A percentile compares a stretch with the other conserved stretches of the same genome.
Conservation (phyloP, 805 yeast species). For the Candida coleopterorum region DNA sequence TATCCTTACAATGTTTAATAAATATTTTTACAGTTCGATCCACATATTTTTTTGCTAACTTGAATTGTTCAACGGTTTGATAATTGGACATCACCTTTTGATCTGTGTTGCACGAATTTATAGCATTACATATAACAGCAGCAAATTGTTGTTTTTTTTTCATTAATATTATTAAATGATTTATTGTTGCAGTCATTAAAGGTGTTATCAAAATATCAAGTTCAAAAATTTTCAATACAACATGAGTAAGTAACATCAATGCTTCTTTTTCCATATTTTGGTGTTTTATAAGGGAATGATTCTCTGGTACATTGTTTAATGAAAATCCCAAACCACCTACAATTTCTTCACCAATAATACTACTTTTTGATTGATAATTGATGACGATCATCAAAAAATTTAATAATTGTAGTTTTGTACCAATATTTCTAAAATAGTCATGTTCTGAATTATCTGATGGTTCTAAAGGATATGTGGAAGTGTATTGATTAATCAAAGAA, state of each 20-base stretch:
- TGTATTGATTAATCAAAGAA: conserved; percentile 58
- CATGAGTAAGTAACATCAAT: conserved; percentile 54
- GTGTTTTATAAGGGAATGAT: conserved; percentile 62
- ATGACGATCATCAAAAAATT: conserved; percentile 56
- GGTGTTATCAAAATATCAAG: conserved; percentile 53
- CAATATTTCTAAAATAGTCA: conserved; percentile 47
- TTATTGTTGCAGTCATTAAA: conserved; percentile 61
- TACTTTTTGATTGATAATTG: conserved; percentile 44
- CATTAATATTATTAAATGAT: conserved; percentile 58
- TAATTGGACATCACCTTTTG: conserved; percentile 50
- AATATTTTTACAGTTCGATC: conserved; percentile 53
- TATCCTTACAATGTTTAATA: conserved; percentile 32
- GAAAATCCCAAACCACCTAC: conserved; percentile 35
- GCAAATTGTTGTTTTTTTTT: conserved; percentile 61
- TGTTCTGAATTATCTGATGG: conserved; percentile 45
- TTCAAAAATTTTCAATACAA: conserved; percentile 51
- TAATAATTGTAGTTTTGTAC: conserved; percentile 62
- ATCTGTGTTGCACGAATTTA: conserved; percentile 59
- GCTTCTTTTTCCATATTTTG: conserved; percentile 62
- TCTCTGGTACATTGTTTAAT: conserved; percentile 44
- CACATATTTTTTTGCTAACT: conserved; percentile 55
- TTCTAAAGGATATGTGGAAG: conserved; percentile 48
- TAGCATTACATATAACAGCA: conserved; percentile 50
- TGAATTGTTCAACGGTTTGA: conserved; percentile 41
- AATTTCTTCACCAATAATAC: conserved; percentile 15